phyloP scores from a whole-genome alignment of 2,329 filamentous ascomycete genomes.

The Beauveria medogensis region DNA sequence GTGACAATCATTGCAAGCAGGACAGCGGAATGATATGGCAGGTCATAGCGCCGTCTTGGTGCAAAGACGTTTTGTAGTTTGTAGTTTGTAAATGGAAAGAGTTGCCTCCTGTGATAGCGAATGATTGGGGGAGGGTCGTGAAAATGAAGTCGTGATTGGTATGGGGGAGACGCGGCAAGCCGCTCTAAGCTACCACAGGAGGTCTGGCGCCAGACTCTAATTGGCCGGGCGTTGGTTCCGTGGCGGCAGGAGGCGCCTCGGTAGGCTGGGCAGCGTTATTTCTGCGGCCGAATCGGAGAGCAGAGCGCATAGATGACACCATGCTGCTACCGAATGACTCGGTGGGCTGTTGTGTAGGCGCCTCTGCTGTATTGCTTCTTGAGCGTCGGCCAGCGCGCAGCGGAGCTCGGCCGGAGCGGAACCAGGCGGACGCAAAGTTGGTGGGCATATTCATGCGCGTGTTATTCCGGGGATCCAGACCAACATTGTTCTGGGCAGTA shows the following conservation, averaged over 20 bases:
- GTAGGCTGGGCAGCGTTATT: slow-evolving; percentile 16
- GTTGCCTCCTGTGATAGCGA: neutral
- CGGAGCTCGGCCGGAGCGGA: slow-evolving; percentile 16
- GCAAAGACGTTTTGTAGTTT: neutral
- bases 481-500: slow-evolving; percentile 17
- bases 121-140: neutral
- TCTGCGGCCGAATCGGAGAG: slow-evolving; percentile 24
- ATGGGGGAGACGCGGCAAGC: neutral
- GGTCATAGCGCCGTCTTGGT: neutral
- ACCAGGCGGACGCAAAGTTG: slow-evolving; percentile 33
- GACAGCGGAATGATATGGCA: neutral
- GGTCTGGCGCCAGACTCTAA: slow-evolving; percentile 32
- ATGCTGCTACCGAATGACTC: slow-evolving; percentile 18
- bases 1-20: neutral
- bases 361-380: neutral
- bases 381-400: neutral
- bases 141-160: neutral
- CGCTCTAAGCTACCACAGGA: neutral
- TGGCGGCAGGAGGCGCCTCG: slow-evolving; percentile 15
- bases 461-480: slow-evolving; percentile 30
- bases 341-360: slow-evolving; percentile 8
- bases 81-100: neutral
- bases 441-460: slow-evolving; percentile 41
- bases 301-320: slow-evolving; percentile 25
- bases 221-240: slow-evolving; percentile 35